Evolutionary conservation across 2,329 filamentous ascomycete genomes (phyloP).

Genomic region (Geosmithia putterillii): DNA sequence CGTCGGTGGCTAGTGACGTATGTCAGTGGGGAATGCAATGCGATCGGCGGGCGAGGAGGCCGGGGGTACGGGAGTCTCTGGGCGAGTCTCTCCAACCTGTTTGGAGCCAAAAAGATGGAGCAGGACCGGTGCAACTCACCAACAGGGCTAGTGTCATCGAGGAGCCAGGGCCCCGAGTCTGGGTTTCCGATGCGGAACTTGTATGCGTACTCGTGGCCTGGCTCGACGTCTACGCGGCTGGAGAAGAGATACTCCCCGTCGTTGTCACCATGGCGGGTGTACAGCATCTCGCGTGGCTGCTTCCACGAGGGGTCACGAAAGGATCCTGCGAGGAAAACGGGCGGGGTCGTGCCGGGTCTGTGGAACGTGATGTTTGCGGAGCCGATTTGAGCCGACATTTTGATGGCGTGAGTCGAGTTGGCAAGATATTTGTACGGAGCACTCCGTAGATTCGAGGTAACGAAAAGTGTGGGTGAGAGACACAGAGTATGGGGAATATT

Average conservation of each 20-base stretch:
- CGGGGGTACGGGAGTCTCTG: neutral
- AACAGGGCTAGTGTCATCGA: conserved; percentile 49
- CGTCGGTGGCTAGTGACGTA: conserved; percentile 22
- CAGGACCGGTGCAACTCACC: conserved; percentile 29
- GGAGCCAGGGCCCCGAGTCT: conserved; percentile 49
- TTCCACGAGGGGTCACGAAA: conserved; percentile 56
- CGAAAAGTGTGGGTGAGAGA: no score
- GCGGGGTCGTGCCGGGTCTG: conserved; percentile 47
- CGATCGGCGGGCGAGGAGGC: neutral
- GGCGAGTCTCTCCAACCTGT: neutral
- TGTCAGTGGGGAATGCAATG: neutral
- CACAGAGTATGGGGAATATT: no score
- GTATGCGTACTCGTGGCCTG: conserved; percentile 55
- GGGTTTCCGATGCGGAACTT: conserved; percentile 58
- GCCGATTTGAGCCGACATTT: neutral
- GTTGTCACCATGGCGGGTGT: conserved; percentile 23
- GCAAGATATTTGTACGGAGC: neutral
- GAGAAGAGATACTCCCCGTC: conserved; percentile 35
- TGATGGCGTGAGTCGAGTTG: neutral
- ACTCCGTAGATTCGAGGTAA: neutral
- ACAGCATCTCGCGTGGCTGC: conserved; percentile 49
- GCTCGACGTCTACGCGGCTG: conserved; percentile 39
- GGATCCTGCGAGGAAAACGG: conserved; percentile 58
- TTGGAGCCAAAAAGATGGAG: no score
- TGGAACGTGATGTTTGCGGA: conserved; percentile 44